Conservation (phyloP, 352 stramenopile genomes). For the Pelagophyceae sp. region DNA sequence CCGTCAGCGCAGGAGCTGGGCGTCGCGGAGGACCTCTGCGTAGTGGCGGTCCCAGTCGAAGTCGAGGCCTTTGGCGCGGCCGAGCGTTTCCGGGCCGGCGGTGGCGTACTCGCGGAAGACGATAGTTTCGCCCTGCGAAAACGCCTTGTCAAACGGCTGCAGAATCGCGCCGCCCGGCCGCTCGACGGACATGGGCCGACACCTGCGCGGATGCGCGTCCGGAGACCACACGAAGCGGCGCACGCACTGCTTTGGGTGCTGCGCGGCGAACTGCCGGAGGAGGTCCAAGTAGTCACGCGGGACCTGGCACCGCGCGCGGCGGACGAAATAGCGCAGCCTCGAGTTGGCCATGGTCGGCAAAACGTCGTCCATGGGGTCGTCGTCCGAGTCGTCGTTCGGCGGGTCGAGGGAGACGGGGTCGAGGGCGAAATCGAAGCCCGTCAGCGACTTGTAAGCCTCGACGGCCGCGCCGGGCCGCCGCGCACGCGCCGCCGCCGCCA, state of each 20-base stretch:
- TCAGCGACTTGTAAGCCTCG: not conserved
- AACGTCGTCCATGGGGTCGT: not conserved
- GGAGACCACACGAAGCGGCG: too few species aligned
- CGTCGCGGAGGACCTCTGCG: not conserved
- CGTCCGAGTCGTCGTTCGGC: not conserved
- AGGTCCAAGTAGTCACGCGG: constrained; percentile 11
- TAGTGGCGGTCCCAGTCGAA: constrained; percentile 17
- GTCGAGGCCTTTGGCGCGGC: not conserved
- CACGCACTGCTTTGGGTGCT: constrained; percentile 6
- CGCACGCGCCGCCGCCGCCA: not conserved
- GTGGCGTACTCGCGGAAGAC: constrained; percentile 9
- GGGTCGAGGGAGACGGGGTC: not conserved
- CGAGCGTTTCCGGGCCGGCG: not conserved
- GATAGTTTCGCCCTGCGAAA: not conserved
- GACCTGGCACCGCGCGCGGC: not conserved
- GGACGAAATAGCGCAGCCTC: not conserved
- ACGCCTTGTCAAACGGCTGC: not conserved
- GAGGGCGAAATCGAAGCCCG: not conserved
- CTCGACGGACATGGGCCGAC: not conserved
- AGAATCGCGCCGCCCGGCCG: not conserved
- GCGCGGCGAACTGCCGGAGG: not conserved
- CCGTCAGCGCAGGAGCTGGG: not conserved
- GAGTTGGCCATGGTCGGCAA: not conserved
- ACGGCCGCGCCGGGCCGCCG: not conserved
- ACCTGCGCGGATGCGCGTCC: too few species aligned